These are phyloP conservation scores for Coprinopsis sp. DNA, from an alignment of 768 basidiomycete species.

Conservation along the genomic window DNA sequence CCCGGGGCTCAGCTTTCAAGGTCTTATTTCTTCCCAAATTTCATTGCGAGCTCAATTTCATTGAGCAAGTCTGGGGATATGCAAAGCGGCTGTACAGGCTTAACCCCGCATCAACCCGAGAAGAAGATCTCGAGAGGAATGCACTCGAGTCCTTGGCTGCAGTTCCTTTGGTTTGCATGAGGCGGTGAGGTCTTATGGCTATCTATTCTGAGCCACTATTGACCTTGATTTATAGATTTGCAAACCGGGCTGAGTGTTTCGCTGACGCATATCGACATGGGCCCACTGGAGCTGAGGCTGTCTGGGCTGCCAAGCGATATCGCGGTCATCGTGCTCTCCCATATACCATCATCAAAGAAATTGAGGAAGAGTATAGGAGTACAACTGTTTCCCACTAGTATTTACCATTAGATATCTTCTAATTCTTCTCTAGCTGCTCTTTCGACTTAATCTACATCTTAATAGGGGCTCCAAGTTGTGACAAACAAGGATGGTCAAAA, in stretches of 20 bases:
- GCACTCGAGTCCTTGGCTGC: conserved; percentile 3
- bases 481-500: no score
- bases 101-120: conserved; percentile 2
- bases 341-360: no score
- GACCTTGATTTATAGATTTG: not conserved
- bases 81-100: conserved; percentile 13
- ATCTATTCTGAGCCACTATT: not conserved
- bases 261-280: not conserved
- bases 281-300: conserved; percentile 13
- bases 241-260: not conserved
- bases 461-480: no score
- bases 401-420: no score
- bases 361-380: no score
- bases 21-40: conserved; percentile 31
- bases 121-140: conserved; percentile 11
- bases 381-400: no score
- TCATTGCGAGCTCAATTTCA: conserved; percentile 19
- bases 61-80: conserved; percentile 19
- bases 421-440: no score
- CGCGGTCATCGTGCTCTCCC: not conserved
- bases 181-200: not conserved
- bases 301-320: not conserved
- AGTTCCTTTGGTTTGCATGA: not conserved
- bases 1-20: conserved; percentile 17
- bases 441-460: no score